Conservation (phyloP, 805 yeast species). For the Barnettozyma wickerhamii region DNA sequence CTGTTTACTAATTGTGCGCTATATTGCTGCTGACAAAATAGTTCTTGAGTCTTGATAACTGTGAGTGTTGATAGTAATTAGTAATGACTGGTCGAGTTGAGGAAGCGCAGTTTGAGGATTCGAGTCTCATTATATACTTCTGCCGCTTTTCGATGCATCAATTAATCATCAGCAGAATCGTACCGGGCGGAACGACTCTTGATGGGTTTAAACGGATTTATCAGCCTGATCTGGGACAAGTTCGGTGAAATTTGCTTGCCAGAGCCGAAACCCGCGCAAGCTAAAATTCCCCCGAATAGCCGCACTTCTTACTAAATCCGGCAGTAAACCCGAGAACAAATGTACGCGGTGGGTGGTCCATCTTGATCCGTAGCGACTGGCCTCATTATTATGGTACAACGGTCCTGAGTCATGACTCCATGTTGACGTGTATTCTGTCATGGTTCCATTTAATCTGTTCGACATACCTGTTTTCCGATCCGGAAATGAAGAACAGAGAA, state of each 20-base stretch:
- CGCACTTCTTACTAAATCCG: too few species aligned
- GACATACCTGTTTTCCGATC: too few species aligned
- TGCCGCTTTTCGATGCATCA: neutral
- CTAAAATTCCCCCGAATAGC: too few species aligned
- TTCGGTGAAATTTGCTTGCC: neutral
- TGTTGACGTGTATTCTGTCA: too few species aligned
- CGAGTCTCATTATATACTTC: neutral
- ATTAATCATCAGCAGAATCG: neutral
- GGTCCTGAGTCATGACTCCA: too few species aligned
- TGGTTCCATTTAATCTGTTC: too few species aligned
- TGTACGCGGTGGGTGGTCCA: too few species aligned
- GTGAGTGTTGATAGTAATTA: neutral
- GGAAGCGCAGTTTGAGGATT: neutral
- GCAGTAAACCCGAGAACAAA: neutral
- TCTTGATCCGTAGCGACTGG: too few species aligned
- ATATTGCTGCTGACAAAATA: neutral
- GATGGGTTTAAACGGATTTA: neutral
- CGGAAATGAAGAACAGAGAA: too few species aligned
- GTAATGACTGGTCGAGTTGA: neutral
- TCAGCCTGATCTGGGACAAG: neutral
- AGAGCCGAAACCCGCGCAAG: neutral
- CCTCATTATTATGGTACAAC: too few species aligned
- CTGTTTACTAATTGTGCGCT: slow-evolving; percentile 1
- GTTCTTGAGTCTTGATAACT: neutral
- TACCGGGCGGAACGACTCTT: neutral